Evolutionary conservation across 331 rosid species (phyloP).

Genomic region (Phaseolus coccineus): DNA sequence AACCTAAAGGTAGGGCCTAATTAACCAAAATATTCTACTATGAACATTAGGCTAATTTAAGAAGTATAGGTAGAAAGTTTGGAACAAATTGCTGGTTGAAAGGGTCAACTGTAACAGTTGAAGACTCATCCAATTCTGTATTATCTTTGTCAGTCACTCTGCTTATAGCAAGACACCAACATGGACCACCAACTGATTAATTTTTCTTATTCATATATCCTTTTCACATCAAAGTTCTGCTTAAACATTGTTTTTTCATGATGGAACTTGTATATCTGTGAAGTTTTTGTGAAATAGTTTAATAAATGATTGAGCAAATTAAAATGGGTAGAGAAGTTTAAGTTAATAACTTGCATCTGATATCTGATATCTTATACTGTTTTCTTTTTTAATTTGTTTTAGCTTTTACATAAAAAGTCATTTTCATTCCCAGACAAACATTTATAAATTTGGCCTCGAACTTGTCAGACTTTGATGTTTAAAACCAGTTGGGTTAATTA

Average conservation of each 20-base stretch:
- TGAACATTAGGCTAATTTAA: slow-evolving; percentile 23
- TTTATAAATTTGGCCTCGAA: background rate
- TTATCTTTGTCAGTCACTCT: slow-evolving; percentile 17
- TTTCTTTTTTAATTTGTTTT: background rate
- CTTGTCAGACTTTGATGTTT: background rate
- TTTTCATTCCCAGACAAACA: background rate
- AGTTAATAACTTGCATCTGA: background rate
- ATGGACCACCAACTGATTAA: background rate
- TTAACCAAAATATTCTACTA: background rate
- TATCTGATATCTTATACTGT: background rate
- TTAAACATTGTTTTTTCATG: background rate
- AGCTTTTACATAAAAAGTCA: background rate
- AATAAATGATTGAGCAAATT: background rate
- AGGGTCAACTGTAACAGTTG: slow-evolving; percentile 30
- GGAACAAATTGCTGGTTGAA: background rate
- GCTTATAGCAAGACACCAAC: background rate
- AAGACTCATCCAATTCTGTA: slow-evolving; percentile 2
- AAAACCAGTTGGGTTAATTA: background rate
- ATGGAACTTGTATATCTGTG: background rate
- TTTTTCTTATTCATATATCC: background rate
- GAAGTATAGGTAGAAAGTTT: background rate
- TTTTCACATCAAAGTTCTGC: slow-evolving; percentile 3
- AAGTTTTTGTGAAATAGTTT: background rate
- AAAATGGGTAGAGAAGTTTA: background rate
- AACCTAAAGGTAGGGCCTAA: background rate